A percentile compares a stretch with the other conserved stretches of the same genome.
Evolutionary conservation across 495 filamentous ascomycete species (phyloP).

Genomic region (Annulohypoxylon moriforme): DNA sequence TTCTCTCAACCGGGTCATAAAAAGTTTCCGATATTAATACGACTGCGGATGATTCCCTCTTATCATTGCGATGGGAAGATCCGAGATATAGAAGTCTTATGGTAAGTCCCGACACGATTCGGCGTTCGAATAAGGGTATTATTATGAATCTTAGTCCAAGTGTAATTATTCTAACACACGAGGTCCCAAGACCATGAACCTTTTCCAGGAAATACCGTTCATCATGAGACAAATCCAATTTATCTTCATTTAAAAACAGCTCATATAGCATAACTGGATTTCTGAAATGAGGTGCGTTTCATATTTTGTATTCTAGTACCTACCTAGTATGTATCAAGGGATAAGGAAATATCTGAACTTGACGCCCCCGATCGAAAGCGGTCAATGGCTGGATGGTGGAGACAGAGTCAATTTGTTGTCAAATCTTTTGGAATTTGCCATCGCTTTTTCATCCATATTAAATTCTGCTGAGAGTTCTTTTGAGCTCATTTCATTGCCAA

Average conservation of each 20-base stretch:
- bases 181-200: too few relatives aligned
- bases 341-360: too few relatives aligned
- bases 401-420: background rate
- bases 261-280: too few relatives aligned
- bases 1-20: background rate
- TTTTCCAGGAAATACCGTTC: too few relatives aligned
- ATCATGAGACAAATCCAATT: too few relatives aligned
- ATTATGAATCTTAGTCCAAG: background rate
- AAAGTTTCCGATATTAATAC: background rate
- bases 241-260: too few relatives aligned
- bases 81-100: background rate
- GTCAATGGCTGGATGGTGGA: background rate
- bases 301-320: too few relatives aligned
- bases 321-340: too few relatives aligned
- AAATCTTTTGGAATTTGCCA: background rate
- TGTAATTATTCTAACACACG: background rate
- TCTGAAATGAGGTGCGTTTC: too few relatives aligned
- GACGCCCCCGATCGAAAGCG: too few relatives aligned
- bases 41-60: background rate
- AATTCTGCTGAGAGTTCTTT: background rate
- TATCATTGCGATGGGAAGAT: background rate
- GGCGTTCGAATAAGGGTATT: background rate
- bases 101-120: background rate
- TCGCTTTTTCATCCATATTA: background rate
- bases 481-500: background rate